These are phyloP conservation scores for Effrenium voratum DNA, from an alignment of 73 alveolate species.

Conservation along the genomic window DNA sequence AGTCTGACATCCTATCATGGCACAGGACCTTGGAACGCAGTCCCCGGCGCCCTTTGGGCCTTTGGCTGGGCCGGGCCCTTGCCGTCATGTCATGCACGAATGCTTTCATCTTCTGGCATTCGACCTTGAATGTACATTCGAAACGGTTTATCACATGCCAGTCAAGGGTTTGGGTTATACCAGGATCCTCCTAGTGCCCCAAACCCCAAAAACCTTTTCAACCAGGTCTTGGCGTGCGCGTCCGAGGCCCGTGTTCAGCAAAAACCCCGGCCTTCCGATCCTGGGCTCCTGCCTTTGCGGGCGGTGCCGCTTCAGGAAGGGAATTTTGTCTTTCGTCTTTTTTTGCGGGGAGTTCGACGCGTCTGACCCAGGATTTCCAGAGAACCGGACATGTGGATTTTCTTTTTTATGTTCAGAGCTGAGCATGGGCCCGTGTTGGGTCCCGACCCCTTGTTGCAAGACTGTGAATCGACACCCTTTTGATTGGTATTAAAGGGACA, in stretches of 20 bases:
- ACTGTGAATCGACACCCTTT: not conserved
- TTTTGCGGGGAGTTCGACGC: not conserved
- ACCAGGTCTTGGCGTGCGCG: too few relatives aligned
- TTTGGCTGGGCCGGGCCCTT: constrained; percentile 3
- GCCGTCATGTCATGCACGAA: not conserved
- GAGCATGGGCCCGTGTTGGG: not conserved
- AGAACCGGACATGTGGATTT: not conserved
- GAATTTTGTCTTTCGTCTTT: not conserved
- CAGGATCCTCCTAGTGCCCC: too few relatives aligned
- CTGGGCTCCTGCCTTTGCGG: constrained; percentile 85
- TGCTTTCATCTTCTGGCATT: not conserved
- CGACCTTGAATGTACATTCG: too few relatives aligned
- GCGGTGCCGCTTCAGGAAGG: constrained; percentile 66
- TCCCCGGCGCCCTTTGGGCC: constrained; percentile 90
- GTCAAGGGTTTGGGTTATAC: too few relatives aligned
- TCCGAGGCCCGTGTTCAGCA: too few relatives aligned
- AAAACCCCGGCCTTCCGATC: constrained; percentile 34
- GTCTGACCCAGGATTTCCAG: not conserved
- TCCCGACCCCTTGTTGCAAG: not conserved
- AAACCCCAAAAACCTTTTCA: too few relatives aligned
- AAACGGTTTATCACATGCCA: too few relatives aligned
- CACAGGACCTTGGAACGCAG: constrained; percentile 41
- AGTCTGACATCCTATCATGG: not conserved
- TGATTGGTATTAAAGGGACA: too few relatives aligned
- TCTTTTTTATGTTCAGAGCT: too few relatives aligned